Evolutionary conservation across 768 basidiomycete species (phyloP), one percentile per base, ranked within the genome.

Genomic region (Suillus discolor): DNA sequence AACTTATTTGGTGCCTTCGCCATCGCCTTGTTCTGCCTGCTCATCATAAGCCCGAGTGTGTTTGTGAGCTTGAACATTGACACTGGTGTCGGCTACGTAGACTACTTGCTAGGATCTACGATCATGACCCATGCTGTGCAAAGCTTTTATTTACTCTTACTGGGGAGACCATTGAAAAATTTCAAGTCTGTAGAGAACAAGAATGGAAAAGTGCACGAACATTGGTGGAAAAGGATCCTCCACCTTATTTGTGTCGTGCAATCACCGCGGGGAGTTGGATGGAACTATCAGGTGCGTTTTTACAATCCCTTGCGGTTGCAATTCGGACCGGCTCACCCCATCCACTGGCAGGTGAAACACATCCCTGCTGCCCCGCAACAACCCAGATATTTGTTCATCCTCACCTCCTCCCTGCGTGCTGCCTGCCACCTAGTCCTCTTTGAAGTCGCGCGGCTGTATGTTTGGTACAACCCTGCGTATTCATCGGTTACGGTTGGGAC

Each of bases 201-300:
- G 39, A 47, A 53, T 25, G 49, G 25, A 53, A 49, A 41, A 18
- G 66, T 44, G 3, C 57, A 45, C 38, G 34, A 38, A 36, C 2
- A 31, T 23, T 64, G 53, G 28, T 38, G 59, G 28, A 57, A 54
- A 38, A 64, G 49, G 41, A 61, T 44, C 15, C n/a, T 67, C 23
- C 59, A 63, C 49, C 16, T 64, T 15, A 20, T 47, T 1, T 18
- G 31, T 41, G 39, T 64, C 47, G 31, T 44, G 18, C 57, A 61
- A 2, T 64, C 49, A n/a, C 66, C 66, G 12, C 28, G 59, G 9
- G 66, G 51, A 23, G 8, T 67, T 7, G 66, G 66, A 53, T 67
- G 66, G 63, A 60, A 45, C 12, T 55, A 60, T 57, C 44, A 54
- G 47, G 66, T 64, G n/a, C 2, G 38, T 23, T 7, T 63, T 20